These are phyloP conservation scores for Halophytophthora polymorphica DNA, from an alignment of 352 stramenopile genomes.

Conservation along the genomic window DNA sequence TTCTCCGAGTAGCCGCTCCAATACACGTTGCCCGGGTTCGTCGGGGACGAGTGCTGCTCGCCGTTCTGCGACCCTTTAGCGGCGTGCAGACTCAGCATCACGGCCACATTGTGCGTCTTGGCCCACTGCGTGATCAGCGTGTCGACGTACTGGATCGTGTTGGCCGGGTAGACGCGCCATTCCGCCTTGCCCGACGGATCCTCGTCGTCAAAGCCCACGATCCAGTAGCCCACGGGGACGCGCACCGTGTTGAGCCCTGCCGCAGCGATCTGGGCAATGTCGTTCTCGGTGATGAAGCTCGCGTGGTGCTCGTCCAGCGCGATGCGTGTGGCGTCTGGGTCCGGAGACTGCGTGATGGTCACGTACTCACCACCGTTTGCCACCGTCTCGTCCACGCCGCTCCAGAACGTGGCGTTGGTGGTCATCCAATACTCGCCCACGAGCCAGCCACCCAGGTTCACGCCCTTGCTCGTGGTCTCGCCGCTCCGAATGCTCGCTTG, in stretches of 20 bases:
- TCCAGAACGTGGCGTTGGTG: conserved; percentile 48
- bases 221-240: conserved; percentile 79
- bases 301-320: conserved; percentile 53
- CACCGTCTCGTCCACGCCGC: conserved; percentile 33
- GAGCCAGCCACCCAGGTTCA: conserved; percentile 79
- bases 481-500: conserved; percentile 60
- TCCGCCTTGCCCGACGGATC: conserved; percentile 35
- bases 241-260: conserved; percentile 79
- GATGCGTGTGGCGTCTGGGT: conserved; percentile 31
- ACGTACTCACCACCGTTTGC: conserved; percentile 53
- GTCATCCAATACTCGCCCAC: conserved; percentile 85
- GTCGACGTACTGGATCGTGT: conserved; percentile 52
- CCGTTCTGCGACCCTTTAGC: conserved; percentile 80
- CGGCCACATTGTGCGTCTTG: conserved; percentile 43
- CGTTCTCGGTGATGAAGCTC: conserved; percentile 66
- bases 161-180: conserved; percentile 46
- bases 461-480: conserved; percentile 40
- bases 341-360: conserved; percentile 42
- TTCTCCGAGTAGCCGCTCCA: conserved; percentile 59
- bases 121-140: conserved; percentile 39
- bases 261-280: conserved; percentile 57
- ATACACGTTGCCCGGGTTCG: conserved; percentile 33
- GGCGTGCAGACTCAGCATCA: conserved; percentile 71
- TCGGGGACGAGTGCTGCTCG: conserved; percentile 61
- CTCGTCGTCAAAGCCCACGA: conserved; percentile 65